Percentiles rank a stretch among this genome's conserved stretches.
Evolutionary conservation across 2,329 filamentous ascomycete genomes (phyloP).

Genomic region (Drechslerella stenobrocha): DNA sequence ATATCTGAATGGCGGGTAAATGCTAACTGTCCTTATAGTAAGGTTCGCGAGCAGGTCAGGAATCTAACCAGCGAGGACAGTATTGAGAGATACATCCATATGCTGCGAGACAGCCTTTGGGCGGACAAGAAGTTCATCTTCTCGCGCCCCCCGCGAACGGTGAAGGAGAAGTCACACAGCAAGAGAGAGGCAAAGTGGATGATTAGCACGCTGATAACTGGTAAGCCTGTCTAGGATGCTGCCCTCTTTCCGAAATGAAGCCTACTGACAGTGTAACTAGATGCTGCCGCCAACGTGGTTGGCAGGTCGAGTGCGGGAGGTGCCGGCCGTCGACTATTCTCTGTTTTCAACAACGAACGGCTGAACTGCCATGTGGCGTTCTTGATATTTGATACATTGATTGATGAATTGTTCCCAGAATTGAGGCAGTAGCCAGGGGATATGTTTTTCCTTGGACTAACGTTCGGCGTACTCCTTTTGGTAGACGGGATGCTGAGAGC

Average conservation of each 20-base stretch:
- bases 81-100: conserved; percentile 72
- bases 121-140: conserved; percentile 65
- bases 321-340: conserved; percentile 84
- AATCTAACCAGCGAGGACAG: conserved; percentile 75
- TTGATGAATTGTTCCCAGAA: conserved; percentile 39
- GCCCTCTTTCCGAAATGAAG: conserved; percentile 7
- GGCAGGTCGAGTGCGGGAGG: conserved; percentile 87
- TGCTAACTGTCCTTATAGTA: conserved; percentile 55
- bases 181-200: conserved; percentile 85
- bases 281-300: conserved; percentile 89
- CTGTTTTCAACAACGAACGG: conserved; percentile 84
- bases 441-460: conserved; percentile 5
- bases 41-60: conserved; percentile 82
- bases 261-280: conserved; percentile 55
- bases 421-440: conserved; percentile 21
- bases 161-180: conserved; percentile 75
- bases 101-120: conserved; percentile 80
- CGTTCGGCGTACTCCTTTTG: not conserved
- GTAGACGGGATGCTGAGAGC: not conserved
- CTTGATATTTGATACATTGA: conserved; percentile 34
- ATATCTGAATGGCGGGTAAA: too few relatives aligned
- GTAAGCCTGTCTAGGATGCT: conserved; percentile 9
- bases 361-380: conserved; percentile 70
- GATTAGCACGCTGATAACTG: conserved; percentile 80
- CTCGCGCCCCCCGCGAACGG: conserved; percentile 60